Conservation (phyloP, 2,329 filamentous ascomycete genomes). For the Ophiostoma triangulosporum region DNA sequence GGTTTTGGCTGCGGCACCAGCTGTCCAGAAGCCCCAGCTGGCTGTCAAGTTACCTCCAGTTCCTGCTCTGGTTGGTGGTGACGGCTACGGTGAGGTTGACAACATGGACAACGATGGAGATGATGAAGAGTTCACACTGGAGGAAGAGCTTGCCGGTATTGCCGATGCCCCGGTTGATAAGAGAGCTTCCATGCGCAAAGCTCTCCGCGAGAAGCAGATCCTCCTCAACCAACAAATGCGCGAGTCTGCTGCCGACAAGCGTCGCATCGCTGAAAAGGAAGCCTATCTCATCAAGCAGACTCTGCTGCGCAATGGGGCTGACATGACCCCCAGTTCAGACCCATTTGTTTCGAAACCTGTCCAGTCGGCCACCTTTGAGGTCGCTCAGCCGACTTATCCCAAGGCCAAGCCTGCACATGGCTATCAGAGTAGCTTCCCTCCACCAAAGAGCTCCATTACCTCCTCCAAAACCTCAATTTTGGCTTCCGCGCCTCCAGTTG, state of each 20-base stretch:
- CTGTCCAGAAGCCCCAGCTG: too few species aligned
- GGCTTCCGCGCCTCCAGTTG: too few species aligned
- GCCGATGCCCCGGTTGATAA: slow-evolving; percentile 6
- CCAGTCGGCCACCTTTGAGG: background rate
- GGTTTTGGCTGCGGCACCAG: too few species aligned
- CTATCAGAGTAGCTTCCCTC: too few species aligned
- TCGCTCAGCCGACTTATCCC: background rate
- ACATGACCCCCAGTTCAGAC: background rate
- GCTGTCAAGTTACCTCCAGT: too few species aligned
- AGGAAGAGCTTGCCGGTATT: slow-evolving; percentile 14
- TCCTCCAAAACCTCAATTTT: too few species aligned
- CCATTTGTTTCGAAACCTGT: background rate
- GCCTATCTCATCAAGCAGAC: slow-evolving; percentile 1
- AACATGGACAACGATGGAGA: too few species aligned
- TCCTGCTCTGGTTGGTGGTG: too few species aligned
- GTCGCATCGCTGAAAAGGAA: slow-evolving; percentile 6
- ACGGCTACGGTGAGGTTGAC: background rate
- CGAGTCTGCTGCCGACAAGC: slow-evolving; percentile 5
- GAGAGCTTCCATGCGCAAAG: slow-evolving; percentile 6
- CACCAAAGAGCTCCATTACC: too few species aligned
- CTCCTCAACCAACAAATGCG: background rate
- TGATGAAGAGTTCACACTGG: slow-evolving; percentile 8
- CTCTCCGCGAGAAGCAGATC: slow-evolving; percentile 4
- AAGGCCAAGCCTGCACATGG: background rate
- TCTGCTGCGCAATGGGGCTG: background rate